Percentiles rank a stretch among this genome's conserved stretches.
These are phyloP conservation scores for Zostera marina DNA, from an alignment of 116 monocot species.

Conservation along the genomic window DNA sequence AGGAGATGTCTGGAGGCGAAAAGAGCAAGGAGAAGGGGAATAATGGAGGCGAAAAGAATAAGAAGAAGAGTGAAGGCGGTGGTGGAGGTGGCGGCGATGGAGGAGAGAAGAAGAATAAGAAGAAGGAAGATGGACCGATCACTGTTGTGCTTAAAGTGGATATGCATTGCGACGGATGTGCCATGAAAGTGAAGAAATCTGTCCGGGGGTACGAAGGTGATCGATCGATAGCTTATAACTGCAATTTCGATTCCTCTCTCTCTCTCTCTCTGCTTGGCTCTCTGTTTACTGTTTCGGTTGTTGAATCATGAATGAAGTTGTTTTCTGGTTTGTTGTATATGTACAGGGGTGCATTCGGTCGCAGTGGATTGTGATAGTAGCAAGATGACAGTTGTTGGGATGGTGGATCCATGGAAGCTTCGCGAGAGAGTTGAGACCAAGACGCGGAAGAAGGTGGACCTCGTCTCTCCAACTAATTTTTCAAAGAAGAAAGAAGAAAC, in stretches of 20 bases:
- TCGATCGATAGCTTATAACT: too few species aligned
- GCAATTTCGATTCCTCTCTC: background rate
- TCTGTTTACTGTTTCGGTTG: background rate
- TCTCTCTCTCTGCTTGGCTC: background rate
- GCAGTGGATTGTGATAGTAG: slow-evolving; percentile 12
- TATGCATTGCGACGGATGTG: slow-evolving; percentile 88
- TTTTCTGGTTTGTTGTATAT: background rate
- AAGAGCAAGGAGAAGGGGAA: too few species aligned
- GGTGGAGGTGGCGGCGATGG: slow-evolving; percentile 11
- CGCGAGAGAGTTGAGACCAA: slow-evolving; percentile 40
- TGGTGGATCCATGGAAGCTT: slow-evolving; percentile 47
- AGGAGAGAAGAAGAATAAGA: background rate
- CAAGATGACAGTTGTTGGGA: slow-evolving; percentile 46
- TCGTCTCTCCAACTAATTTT: slow-evolving; percentile 33
- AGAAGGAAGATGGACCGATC: slow-evolving; percentile 14
- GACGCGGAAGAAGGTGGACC: slow-evolving; percentile 56
- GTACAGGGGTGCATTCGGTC: slow-evolving; percentile 39
- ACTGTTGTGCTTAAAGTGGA: slow-evolving; percentile 43
- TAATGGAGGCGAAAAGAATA: too few species aligned
- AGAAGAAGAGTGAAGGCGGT: slow-evolving; percentile 6
- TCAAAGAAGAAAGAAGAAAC: slow-evolving; percentile 16
- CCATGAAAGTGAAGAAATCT: slow-evolving; percentile 45
- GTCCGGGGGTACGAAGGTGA: slow-evolving; percentile 48
- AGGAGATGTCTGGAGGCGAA: background rate
- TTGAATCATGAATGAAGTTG: background rate